Conservation (phyloP, 192 early-diverging fungal species). For the Entomortierella beljakovae region DNA sequence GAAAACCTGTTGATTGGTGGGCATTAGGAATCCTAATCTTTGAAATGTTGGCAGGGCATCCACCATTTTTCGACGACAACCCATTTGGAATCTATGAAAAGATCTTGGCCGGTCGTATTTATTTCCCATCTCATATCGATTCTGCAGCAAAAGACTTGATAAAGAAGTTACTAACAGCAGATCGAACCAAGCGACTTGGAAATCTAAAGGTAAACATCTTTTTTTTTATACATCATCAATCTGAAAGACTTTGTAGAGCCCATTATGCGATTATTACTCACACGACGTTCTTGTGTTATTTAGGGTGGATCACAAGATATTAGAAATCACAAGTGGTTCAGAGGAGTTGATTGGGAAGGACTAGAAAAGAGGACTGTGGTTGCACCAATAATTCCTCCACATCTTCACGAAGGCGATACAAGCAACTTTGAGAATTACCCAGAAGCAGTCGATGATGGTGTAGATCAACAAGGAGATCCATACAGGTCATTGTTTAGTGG, state of each 20-base stretch:
- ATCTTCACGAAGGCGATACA: slow-evolving; percentile 91
- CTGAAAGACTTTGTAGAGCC: no score
- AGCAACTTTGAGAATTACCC: slow-evolving; percentile 98
- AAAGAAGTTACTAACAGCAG: slow-evolving; percentile 88
- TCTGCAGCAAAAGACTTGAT: slow-evolving; percentile 91
- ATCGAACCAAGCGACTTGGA: slow-evolving; percentile 92
- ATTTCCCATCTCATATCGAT: slow-evolving; percentile 91
- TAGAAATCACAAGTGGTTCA: slow-evolving; percentile 95
- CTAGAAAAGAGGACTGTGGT: slow-evolving; percentile 77
- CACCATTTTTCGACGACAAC: slow-evolving; percentile 98
- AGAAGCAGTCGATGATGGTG: slow-evolving; percentile 77
- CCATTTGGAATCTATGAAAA: slow-evolving; percentile 99
- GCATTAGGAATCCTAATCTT: slow-evolving; percentile 97
- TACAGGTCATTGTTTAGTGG: slow-evolving; percentile 82
- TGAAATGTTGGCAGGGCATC: slow-evolving; percentile 98
- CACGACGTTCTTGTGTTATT: neutral
- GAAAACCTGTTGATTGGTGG: slow-evolving; percentile 99
- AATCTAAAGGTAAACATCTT: slow-evolving; percentile 82
- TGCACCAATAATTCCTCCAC: slow-evolving; percentile 91
- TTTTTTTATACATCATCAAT: no score
- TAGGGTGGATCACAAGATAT: slow-evolving; percentile 91
- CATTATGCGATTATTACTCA: neutral
- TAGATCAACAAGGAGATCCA: slow-evolving; percentile 70
- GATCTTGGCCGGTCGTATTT: slow-evolving; percentile 90
- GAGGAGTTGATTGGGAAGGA: slow-evolving; percentile 93